Conservation (phyloP, 2,329 filamentous ascomycete genomes). For the Aspergillus sp. region DNA sequence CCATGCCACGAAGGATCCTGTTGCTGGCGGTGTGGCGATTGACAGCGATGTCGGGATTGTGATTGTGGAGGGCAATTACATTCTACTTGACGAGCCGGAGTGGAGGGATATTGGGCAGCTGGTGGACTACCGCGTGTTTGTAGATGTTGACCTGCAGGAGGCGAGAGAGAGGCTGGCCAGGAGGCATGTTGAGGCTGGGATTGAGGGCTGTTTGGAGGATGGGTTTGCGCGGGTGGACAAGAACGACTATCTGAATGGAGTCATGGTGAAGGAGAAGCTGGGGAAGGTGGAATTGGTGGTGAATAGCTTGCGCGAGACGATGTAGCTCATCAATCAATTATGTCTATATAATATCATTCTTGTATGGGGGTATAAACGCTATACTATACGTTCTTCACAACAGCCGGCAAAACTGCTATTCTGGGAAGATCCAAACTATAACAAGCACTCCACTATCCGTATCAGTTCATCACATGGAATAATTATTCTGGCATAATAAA, state of each 20-base stretch:
- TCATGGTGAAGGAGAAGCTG: constrained; percentile 26
- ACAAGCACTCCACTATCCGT: too few species aligned
- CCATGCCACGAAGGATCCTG: constrained; percentile 37
- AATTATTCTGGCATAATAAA: too few species aligned
- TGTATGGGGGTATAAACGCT: too few species aligned
- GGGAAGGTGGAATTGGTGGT: constrained; percentile 29
- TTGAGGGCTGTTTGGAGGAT: constrained; percentile 39
- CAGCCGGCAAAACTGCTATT: too few species aligned
- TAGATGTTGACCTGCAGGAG: constrained; percentile 38
- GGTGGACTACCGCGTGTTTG: constrained; percentile 45
- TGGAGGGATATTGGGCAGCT: constrained; percentile 26
- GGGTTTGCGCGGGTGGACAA: constrained; percentile 37
- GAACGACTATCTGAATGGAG: constrained; percentile 41
- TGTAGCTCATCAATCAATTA: too few species aligned
- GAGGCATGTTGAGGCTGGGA: constrained; percentile 42
- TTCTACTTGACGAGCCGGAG: constrained; percentile 20
- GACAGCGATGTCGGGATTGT: constrained; percentile 20
- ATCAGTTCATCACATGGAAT: too few species aligned
- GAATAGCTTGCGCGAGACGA: constrained; percentile 16
- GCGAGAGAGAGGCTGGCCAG: constrained; percentile 39
- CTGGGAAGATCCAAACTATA: too few species aligned
- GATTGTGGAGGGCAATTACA: constrained; percentile 28
- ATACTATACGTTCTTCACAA: too few species aligned
- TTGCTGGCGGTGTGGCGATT: constrained; percentile 28
- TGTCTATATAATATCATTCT: too few species aligned